A percentile compares a stretch with the other conserved stretches of the same genome.
These are phyloP conservation scores for Pseudogymnoascus sp. DNA, from an alignment of 2,329 filamentous ascomycete species.

Conservation along the genomic window DNA sequence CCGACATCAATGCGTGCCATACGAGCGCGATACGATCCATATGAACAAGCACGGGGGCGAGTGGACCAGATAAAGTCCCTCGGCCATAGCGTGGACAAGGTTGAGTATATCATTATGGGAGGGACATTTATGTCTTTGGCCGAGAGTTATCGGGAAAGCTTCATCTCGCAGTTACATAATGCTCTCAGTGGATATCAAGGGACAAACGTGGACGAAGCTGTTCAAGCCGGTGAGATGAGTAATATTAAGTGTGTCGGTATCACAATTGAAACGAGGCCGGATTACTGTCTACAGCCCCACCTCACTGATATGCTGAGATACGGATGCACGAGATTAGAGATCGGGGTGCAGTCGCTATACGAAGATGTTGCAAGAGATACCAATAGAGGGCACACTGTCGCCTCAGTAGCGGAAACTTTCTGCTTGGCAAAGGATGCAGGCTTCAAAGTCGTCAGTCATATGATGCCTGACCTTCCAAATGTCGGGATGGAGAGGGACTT, in stretches of 20 bases:
- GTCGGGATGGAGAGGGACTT: conserved; percentile 97
- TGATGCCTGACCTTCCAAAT: conserved; percentile 98
- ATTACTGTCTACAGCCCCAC: conserved; percentile 95
- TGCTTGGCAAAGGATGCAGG: conserved; percentile 95
- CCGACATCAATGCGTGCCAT: conserved; percentile 98
- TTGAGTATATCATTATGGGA: conserved; percentile 99
- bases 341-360: conserved; percentile 94
- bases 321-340: conserved; percentile 87
- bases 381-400: conserved; percentile 92
- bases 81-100: conserved; percentile 96
- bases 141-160: conserved; percentile 81
- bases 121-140: conserved; percentile 98
- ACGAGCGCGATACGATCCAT: conserved; percentile 91
- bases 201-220: conserved; percentile 88
- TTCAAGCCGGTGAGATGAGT: conserved; percentile 90
- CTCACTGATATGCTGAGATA: conserved; percentile 95
- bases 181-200: conserved; percentile 94
- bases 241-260: conserved; percentile 97
- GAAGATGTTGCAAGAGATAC: conserved; percentile 98
- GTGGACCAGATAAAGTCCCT: conserved; percentile 95
- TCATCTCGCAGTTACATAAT: conserved; percentile 94
- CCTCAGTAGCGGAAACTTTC: conserved; percentile 92
- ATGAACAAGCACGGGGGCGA: conserved; percentile 90
- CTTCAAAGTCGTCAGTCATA: conserved; percentile 98
- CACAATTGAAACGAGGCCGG: conserved; percentile 93